Conservation (phyloP, 345 rosid genomes). For the Eucalyptus cloeziana region DNA sequence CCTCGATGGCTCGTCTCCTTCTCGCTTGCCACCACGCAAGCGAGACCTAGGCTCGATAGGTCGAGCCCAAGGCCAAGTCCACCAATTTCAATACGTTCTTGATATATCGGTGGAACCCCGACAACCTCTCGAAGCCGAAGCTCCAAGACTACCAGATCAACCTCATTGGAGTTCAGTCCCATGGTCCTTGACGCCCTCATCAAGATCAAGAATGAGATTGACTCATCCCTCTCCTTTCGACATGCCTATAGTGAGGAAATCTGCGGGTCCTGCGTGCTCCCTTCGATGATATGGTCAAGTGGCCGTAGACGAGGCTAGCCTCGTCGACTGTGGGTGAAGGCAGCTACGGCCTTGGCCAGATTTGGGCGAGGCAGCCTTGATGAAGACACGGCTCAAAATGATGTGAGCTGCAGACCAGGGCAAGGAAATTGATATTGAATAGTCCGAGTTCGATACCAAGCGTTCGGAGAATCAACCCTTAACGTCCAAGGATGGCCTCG, state of each 20-base stretch:
- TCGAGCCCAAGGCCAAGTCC: slow-evolving; percentile 13
- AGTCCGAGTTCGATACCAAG: background rate
- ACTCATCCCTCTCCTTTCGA: no score
- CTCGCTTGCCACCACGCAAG: slow-evolving; percentile 30
- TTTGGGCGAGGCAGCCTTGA: background rate
- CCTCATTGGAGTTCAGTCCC: no score
- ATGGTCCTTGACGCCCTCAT: no score
- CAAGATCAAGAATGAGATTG: no score
- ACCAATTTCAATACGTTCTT: slow-evolving; percentile 50
- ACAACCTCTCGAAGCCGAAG: slow-evolving; percentile 53
- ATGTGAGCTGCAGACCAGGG: background rate
- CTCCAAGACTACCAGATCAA: slow-evolving; percentile 1
- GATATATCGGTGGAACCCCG: slow-evolving; percentile 89
- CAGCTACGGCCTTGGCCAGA: no score
- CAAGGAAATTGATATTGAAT: background rate
- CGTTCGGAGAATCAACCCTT: background rate
- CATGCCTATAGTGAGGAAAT: no score
- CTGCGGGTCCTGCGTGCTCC: no score
- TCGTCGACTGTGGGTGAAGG: no score
- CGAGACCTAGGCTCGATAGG: slow-evolving; percentile 33
- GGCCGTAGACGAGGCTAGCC: no score
- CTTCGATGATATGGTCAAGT: no score
- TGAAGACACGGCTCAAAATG: background rate
- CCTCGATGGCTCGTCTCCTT: slow-evolving; percentile 8
- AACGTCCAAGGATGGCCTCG: no score